These are phyloP conservation scores for Chrysoporthe austroafricana DNA, from an alignment of 2,329 filamentous ascomycete genomes.

Conservation along the genomic window DNA sequence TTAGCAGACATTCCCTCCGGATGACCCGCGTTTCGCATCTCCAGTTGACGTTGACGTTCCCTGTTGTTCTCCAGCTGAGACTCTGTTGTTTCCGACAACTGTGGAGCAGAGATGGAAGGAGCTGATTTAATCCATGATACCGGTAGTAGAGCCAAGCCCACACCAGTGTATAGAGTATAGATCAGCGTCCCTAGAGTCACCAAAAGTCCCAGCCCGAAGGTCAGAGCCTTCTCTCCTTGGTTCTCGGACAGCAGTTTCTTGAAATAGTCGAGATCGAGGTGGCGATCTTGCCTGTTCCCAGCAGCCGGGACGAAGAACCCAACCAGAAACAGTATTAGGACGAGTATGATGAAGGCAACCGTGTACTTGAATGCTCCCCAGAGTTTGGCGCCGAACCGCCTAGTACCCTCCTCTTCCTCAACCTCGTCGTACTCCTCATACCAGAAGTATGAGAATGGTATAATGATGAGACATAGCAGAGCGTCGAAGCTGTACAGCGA, in stretches of 20 bases:
- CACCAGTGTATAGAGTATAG: constrained; percentile 86
- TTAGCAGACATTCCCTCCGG: constrained; percentile 77
- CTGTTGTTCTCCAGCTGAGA: constrained; percentile 84
- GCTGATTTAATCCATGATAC: constrained; percentile 91
- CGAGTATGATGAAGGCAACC: constrained; percentile 76
- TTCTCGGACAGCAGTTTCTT: constrained; percentile 81
- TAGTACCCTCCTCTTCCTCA: constrained; percentile 76
- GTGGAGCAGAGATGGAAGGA: constrained; percentile 81
- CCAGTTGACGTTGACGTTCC: constrained; percentile 89
- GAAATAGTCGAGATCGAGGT: constrained; percentile 89
- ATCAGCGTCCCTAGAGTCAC: constrained; percentile 84
- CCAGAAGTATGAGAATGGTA: constrained; percentile 98
- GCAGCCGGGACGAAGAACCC: constrained; percentile 92
- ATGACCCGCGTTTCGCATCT: constrained; percentile 80
- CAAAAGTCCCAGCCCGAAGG: constrained; percentile 86
- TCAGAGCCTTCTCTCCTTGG: constrained; percentile 88
- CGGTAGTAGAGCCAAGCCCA: constrained; percentile 86
- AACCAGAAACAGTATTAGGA: constrained; percentile 83
- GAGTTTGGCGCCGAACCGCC: constrained; percentile 72
- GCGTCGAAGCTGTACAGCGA: constrained; percentile 89
- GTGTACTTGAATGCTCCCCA: constrained; percentile 92
- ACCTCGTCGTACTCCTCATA: constrained; percentile 97
- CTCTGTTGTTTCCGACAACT: constrained; percentile 75
- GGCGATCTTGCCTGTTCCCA: constrained; percentile 64
- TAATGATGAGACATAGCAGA: constrained; percentile 82